Base-by-base conservation (phyloP, 1,284 basidiomycete species). In the Xanthoconium separans region DNA sequence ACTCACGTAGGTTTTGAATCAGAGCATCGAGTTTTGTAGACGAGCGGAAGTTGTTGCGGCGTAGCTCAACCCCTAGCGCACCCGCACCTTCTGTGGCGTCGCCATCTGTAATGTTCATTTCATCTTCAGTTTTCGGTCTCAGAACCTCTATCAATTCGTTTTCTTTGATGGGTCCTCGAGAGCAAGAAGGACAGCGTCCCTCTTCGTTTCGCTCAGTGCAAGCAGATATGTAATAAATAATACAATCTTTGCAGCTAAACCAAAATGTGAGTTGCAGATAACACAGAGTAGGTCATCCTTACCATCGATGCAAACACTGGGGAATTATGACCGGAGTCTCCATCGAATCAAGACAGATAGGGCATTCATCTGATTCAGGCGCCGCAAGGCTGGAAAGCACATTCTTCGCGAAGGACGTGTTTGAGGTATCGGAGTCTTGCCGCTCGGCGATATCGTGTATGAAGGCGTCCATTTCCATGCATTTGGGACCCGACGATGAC, bases 11-110 rank as follows among this genome's bases (percentile, higher is more conserved):
- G 67, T 89, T 79, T 56, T 79, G 73, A 18, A 88, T 64, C 15
- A 94, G 73, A 6, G 91, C 91, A 50, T 90, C 83, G 2, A 95
- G 76, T 69, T 94, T 98, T 0, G 95, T 96, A 13, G 92, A 95
- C 3, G 90, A 89, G 40, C 84, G 83, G 64, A 96, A 90, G 68
- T 94, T 84, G 63, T 95, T 95, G 57, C 84, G 82, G 18, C 89
- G 80, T 45, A 95, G 69, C 29, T 80, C 73, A 37, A 90, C 72
- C 6, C 73, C 68, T 37, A 83, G 71, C 57, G 76, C 66, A 39
- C 75, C 34, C 11, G n/a, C 6, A 18, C 18, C 64, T 7, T 7
- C 39, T 15, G 12, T 33, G n/a, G 11, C 56, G 16, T 47, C n/a
- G 5, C 50, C 40, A 27, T 33, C 18, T 10, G 8, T 15, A 0